Evolutionary conservation across 129 eudicot genomes (phyloP), one percentile per base, ranked within the genome.

Genomic region (Chrysanthemum lavandulifolium): DNA sequence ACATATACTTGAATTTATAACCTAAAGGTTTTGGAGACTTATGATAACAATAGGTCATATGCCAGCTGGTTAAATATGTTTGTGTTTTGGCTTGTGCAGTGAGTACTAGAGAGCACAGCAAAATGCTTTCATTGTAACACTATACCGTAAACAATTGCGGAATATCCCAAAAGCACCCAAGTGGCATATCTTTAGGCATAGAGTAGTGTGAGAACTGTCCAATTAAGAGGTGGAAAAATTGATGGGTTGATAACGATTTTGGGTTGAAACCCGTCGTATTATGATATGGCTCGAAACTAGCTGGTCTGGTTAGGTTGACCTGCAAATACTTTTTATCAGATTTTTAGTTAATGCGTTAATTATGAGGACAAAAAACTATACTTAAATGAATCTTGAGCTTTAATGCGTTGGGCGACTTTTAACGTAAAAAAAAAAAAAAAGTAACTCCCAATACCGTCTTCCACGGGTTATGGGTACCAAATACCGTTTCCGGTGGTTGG

Each of bases 41-140:
- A n/a, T 33, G 50, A 45, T 16, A 65, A 3, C 16, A 21, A 48
- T 19, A 50, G 15, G 29, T 4, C 58, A 51, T 47, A 19, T 49
- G 55, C 71, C 25, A 47, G 33, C 21, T 66, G 56, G 56, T 67
- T 65, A 65, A 51, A 65, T 65, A 40, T 62, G 40, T 27, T 21
- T 63, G 54, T 65, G 27, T 65, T 65, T 16, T 43, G 54, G 55
- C 54, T 5, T n/a, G 25, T 49, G 33, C 16, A 11, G 10, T 1
- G 48, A 7, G 4, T 23, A 8, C 6, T 14, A 25, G n/a, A 23
- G 6, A 6, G 16, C 15, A 52, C 14, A 52, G 0, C 14, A 52
- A 52, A 12, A 3, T 52, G 16, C 16, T 52, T 11, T 3, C 12
- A 52, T 52, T 52, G 16, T 52, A 52, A 13, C 16, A 52, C 57